Conservation (phyloP, 371 early-diverging fungal genomes). For the Mortierella sp. region DNA sequence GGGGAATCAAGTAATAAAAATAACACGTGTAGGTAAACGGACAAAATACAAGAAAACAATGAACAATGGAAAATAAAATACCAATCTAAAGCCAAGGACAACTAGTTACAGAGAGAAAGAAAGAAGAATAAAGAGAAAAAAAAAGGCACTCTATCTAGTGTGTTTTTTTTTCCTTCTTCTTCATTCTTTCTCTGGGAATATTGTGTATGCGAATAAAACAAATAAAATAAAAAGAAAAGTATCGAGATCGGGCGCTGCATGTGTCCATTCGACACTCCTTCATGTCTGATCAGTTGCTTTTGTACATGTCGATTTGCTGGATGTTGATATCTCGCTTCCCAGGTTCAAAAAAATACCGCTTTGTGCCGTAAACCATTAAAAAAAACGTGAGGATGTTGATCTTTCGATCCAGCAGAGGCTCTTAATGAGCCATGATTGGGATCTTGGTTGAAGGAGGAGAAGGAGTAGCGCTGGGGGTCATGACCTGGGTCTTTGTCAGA, state of each 20-base stretch:
- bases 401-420: neutral
- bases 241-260: no score
- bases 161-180: neutral
- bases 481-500: slow-evolving; percentile 56
- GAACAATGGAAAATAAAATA: neutral
- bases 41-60: neutral
- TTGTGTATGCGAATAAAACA: neutral
- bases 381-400: neutral
- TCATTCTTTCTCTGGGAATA: neutral
- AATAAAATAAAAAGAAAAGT: neutral
- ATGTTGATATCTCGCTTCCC: neutral
- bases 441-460: slow-evolving; percentile 49
- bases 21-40: neutral
- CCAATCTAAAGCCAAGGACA: neutral
- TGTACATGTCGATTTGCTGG: slow-evolving; percentile 3
- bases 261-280: no score
- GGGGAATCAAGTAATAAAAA: neutral
- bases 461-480: slow-evolving; percentile 46
- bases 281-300: neutral
- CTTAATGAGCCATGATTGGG: slow-evolving; percentile 17
- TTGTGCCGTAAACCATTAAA: neutral
- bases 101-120: neutral
- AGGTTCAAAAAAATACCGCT: neutral
- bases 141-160: neutral
- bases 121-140: slow-evolving; percentile 3